Conservation (phyloP, 768 basidiomycete species). For the Rhodocollybia butyracea region DNA sequence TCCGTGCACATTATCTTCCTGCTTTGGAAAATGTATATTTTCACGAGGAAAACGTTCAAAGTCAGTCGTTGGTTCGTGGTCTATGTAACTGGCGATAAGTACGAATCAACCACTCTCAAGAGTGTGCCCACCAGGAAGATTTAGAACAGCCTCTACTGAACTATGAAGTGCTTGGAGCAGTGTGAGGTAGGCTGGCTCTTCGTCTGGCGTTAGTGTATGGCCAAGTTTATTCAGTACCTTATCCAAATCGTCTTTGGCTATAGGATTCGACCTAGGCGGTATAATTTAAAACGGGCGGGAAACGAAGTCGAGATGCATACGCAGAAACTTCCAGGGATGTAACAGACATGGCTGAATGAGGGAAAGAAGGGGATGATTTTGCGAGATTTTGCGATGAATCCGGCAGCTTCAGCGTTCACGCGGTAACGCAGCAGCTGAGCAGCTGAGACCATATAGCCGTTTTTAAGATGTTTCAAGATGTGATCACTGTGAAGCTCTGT, state of each 20-base stretch:
- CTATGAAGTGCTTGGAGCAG: slow-evolving; percentile 5
- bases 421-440: too few relatives aligned
- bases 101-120: too few relatives aligned
- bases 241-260: not conserved
- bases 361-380: too few relatives aligned
- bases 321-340: slow-evolving; percentile 1
- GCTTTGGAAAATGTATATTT: not conserved
- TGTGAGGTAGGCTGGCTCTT: slow-evolving; percentile 1
- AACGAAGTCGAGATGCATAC: not conserved
- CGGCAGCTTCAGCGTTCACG: too few relatives aligned
- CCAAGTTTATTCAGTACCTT: not conserved
- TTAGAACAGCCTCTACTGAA: slow-evolving; percentile 1
- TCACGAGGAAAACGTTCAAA: slow-evolving; percentile 3
- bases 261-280: slow-evolving; percentile 1
- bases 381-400: too few relatives aligned
- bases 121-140: slow-evolving; percentile 1
- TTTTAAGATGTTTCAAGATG: too few relatives aligned
- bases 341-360: not conserved
- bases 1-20: not conserved
- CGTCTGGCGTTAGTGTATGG: not conserved
- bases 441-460: too few relatives aligned
- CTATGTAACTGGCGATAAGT: too few relatives aligned
- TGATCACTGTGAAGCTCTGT: too few relatives aligned
- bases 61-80: not conserved
- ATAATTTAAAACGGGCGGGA: not conserved